Evolutionary conservation across 139 green algal genomes (phyloP), one percentile per base, ranked within the genome.

Genomic region (Coelastrella sp.): DNA sequence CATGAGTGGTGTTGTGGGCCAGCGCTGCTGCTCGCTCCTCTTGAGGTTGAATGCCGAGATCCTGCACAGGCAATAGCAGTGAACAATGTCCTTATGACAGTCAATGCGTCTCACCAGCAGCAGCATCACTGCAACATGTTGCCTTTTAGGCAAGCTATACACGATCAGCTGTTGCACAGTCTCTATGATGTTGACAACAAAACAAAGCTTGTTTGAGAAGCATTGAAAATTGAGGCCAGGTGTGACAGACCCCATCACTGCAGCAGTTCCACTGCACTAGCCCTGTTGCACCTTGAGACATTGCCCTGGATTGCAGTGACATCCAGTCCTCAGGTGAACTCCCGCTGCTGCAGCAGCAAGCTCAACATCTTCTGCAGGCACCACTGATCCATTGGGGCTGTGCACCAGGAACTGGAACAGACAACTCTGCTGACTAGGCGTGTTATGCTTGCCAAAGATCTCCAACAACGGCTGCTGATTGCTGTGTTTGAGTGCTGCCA

Each of bases 361-460:
- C 60, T 90, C 75, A 6, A 92, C 85, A 24, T 85, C 20, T 25
- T 81, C 80, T 82, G 92, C 88, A 24, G 74, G 63, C 68, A 90
- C 78, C 24, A 85, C 76, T 0, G 6, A 15, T 24, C 85, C 74
- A 20, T 82, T 60, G 20, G 87, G 84, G 7, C 8, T 25, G 65
- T 90, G 86, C 11, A 92, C 49, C 58, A 92, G 75, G 49, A 95
- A 93, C 75, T 94, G 91, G 49, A 95, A 56, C 12, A 93, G 88
- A 10, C 74, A 84, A 60, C 91, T 90, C 82, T 95, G 80, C 4
- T 78, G 70, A n/a, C 8, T 24, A 19, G 70, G 4, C 8, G 8
- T 73, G 66, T 20, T 24, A 85, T 97, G 94, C 86, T 93, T 93
- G 66, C 95, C 95, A 84, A 96, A 95, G n/a, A 97, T 92, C 24